These are phyloP conservation scores for Solanum aculeatissimum DNA, from an alignment of 305 asterid species.

Conservation along the genomic window DNA sequence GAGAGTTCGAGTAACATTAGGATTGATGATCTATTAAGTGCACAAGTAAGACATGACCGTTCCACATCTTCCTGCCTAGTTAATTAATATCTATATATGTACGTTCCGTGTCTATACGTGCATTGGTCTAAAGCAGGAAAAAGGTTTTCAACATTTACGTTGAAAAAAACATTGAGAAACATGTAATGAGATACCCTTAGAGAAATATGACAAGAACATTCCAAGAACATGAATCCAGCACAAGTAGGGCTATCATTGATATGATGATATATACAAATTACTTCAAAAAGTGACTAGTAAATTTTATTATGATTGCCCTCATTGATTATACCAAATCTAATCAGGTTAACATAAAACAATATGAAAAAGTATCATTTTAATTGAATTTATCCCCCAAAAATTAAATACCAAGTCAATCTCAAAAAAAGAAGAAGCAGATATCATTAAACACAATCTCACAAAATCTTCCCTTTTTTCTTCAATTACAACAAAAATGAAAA, in stretches of 20 bases:
- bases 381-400: background rate
- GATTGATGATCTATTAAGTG: background rate
- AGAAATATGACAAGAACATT: background rate
- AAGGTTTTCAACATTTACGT: background rate
- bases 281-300: background rate
- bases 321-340: background rate
- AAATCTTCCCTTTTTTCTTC: background rate
- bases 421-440: background rate
- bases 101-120: background rate
- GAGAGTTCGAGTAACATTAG: too few species aligned
- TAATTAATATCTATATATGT: background rate
- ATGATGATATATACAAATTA: background rate
- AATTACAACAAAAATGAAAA: background rate
- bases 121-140: background rate
- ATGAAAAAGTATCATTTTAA: background rate
- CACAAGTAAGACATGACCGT: background rate
- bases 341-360: background rate
- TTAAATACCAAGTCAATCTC: background rate
- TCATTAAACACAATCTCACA: background rate
- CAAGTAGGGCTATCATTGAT: background rate
- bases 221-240: background rate
- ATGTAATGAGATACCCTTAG: background rate
- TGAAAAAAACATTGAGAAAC: background rate
- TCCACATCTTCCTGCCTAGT: background rate
- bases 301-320: background rate